Evolutionary conservation across 164 flowering plant species (phyloP), one percentile per base, ranked within the genome.

Genomic region (Tinospora cordifolia): DNA sequence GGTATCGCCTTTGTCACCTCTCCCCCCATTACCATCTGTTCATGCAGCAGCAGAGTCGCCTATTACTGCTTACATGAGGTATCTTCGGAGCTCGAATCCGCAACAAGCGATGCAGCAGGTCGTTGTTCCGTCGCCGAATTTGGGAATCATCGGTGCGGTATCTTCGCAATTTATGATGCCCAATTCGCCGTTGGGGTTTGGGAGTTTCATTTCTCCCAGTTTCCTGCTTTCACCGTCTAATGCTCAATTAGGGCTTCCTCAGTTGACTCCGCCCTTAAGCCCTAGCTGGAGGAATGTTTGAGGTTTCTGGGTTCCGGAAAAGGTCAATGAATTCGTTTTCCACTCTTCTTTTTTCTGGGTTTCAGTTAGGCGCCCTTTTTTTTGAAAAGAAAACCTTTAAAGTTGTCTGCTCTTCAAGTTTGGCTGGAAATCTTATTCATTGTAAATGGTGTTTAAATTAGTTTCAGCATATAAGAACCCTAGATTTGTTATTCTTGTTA

Each of bases 11-110:
- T 72, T 84, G 0, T 90, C 95, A 8, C 97, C 98, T 0, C 88
- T 93, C 0, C 98, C 98, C 6, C 96, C 98, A 1, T 81, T 93
- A 21, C 98, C 98, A 26, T 24, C 89, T 0, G 93, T 88, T 26
- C 88, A 85, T 70, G 84, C 85, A 12, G 87, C 97, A 24, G 98
- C 96, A 3, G 98, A 93, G 49, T 91, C 97, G 4, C 98, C 98
- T 10, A 87, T 93, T 75, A 87, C 98, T 2, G 92, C 97, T 27
- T 91, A 93, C 84, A 85, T 93, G 93, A 80, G 91, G 27, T 87
- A 79, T 76, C 84, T 90, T 14, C 90, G 85, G 34, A 66, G 67
- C 73, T 75, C 92, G 36, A 30, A 30, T 30, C 36, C 36, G 36
- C 36, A 30, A 30, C 36, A 30, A 30, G 36, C 36, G 36, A 4